Conservation (phyloP, 2,329 filamentous ascomycete genomes). For the Alternaria postmessia region DNA sequence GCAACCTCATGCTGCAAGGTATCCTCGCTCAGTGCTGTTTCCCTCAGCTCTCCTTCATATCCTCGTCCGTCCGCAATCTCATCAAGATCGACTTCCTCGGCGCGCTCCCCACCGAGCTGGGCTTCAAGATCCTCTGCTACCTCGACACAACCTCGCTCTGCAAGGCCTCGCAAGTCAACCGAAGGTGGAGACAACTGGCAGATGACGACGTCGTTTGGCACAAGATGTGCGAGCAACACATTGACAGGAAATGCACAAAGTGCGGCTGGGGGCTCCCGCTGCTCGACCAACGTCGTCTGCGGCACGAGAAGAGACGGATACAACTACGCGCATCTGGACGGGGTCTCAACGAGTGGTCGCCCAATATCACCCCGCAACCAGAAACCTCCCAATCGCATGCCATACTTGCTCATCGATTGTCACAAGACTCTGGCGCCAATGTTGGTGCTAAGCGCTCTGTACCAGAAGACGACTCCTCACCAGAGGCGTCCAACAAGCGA, state of each 20-base stretch:
- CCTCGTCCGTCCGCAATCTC: slow-evolving; percentile 87
- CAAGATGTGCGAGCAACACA: slow-evolving; percentile 97
- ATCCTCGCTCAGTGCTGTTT: slow-evolving; percentile 98
- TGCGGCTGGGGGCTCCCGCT: slow-evolving; percentile 95
- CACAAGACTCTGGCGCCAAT: slow-evolving; percentile 26
- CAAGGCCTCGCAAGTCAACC: slow-evolving; percentile 93
- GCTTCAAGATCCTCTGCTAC: slow-evolving; percentile 90
- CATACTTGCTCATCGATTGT: slow-evolving; percentile 19
- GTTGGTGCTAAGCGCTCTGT: slow-evolving; percentile 41
- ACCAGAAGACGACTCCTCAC: slow-evolving; percentile 33
- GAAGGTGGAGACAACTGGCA: slow-evolving; percentile 85
- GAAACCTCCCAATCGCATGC: slow-evolving; percentile 38
- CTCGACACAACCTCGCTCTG: slow-evolving; percentile 94
- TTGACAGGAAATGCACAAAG: slow-evolving; percentile 90
- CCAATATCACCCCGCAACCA: slow-evolving; percentile 59
- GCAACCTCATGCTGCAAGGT: slow-evolving; percentile 94
- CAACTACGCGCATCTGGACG: slow-evolving; percentile 71
- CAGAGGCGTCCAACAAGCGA: slow-evolving; percentile 44
- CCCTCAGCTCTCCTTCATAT: slow-evolving; percentile 92
- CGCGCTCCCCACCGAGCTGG: slow-evolving; percentile 86
- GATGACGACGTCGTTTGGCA: slow-evolving; percentile 99
- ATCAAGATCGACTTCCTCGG: slow-evolving; percentile 97
- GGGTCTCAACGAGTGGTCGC: slow-evolving; percentile 63
- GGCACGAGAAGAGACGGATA: slow-evolving; percentile 86
- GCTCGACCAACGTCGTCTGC: slow-evolving; percentile 85